Conservation (phyloP, 306 rosid species). For the Sophora flavescens region DNA sequence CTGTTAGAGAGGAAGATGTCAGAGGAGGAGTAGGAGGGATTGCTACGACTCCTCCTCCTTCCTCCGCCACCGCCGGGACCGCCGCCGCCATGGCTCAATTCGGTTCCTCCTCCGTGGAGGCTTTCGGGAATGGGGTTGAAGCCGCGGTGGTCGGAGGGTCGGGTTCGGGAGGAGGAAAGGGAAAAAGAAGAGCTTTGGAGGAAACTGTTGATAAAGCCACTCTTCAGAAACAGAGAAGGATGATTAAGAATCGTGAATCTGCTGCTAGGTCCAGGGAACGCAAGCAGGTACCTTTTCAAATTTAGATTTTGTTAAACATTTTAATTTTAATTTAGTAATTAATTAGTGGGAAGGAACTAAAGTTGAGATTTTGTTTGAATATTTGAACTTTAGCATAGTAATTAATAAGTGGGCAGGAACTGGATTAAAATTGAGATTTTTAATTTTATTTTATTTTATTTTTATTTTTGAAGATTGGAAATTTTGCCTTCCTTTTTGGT, state of each 20-base stretch:
- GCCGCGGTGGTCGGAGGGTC: constrained; percentile 32
- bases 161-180: constrained; percentile 39
- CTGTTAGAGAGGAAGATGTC: constrained; percentile 66
- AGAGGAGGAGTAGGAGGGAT: not conserved
- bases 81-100: not conserved
- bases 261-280: constrained; percentile 97
- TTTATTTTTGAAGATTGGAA: not conserved
- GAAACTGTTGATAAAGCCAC: constrained; percentile 82
- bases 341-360: not conserved
- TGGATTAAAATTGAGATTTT: not conserved
- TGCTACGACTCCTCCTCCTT: too few relatives aligned
- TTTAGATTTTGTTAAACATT: not conserved
- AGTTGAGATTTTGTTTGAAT: not conserved
- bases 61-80: constrained; percentile 6
- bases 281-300: constrained; percentile 62
- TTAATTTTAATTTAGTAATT: too few relatives aligned
- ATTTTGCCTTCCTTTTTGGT: not conserved
- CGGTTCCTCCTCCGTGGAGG: not conserved
- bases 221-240: constrained; percentile 78
- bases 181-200: constrained; percentile 71
- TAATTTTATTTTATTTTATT: too few relatives aligned
- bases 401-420: not conserved
- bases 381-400: not conserved
- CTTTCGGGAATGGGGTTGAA: constrained; percentile 50
- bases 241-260: constrained; percentile 94